phyloP scores from a whole-genome alignment of 441 rosid species.

The Mallotus japonicus region DNA sequence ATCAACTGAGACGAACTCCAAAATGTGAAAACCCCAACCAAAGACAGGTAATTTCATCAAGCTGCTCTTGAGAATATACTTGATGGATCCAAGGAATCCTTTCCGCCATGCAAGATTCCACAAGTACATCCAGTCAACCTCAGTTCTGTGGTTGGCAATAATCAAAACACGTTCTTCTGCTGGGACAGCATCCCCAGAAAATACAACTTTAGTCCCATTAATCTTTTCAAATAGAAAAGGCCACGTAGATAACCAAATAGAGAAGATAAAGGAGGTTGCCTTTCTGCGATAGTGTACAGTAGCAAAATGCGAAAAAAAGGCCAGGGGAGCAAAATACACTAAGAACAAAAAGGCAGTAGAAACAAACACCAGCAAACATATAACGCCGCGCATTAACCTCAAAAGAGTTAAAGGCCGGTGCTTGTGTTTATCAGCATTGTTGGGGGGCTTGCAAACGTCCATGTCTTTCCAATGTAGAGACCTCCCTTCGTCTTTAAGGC shows the following conservation, averaged over 20 bases:
- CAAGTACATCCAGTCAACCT: slow-evolving; percentile 97
- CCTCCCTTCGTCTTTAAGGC: slow-evolving; percentile 18
- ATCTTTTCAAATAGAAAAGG: slow-evolving; percentile 88
- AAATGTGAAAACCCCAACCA: slow-evolving; percentile 91
- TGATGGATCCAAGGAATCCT: slow-evolving; percentile 72
- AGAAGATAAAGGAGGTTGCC: slow-evolving; percentile 58
- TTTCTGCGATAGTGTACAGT: slow-evolving; percentile 66
- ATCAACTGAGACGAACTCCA: slow-evolving; percentile 94
- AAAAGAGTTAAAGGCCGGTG: slow-evolving; percentile 61
- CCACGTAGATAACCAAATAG: slow-evolving; percentile 88
- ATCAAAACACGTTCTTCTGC: slow-evolving; percentile 66
- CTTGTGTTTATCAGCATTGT: slow-evolving; percentile 43
- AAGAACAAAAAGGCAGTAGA: slow-evolving; percentile 82
- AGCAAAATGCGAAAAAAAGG: slow-evolving; percentile 50
- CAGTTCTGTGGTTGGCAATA: slow-evolving; percentile 89
- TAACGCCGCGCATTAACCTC: slow-evolving; percentile 65
- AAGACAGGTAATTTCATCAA: slow-evolving; percentile 90
- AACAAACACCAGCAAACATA: slow-evolving; percentile 67
- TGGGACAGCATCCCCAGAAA: slow-evolving; percentile 74
- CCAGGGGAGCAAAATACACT: slow-evolving; percentile 61
- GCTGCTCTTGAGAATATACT: slow-evolving; percentile 90
- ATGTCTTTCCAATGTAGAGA: slow-evolving; percentile 37
- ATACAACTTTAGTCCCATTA: slow-evolving; percentile 71
- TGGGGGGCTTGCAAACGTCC: slow-evolving; percentile 49
- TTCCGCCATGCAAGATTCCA: slow-evolving; percentile 94